Evolutionary conservation across 495 filamentous ascomycete genomes (phyloP).

Genomic region (Cercophora newfieldiana): DNA sequence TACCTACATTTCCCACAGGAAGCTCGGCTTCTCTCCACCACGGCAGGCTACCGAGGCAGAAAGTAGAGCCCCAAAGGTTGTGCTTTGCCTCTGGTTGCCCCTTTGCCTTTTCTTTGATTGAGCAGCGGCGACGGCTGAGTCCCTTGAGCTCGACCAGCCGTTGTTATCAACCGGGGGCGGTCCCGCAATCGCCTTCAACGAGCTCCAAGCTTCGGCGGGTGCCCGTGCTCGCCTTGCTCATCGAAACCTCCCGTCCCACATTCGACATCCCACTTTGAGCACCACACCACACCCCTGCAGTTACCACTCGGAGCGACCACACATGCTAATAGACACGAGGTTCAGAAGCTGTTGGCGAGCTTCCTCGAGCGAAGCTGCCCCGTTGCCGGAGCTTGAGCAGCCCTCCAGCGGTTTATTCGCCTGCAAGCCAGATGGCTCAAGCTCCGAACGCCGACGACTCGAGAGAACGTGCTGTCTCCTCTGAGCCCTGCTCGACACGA

Average conservation of each 20-base stretch:
- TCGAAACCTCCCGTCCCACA: not conserved
- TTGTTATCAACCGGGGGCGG: not conserved
- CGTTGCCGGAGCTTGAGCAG: conserved; percentile 31
- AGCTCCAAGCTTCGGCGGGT: not conserved
- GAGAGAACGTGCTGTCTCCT: conserved; percentile 58
- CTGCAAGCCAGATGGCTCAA: conserved; percentile 54
- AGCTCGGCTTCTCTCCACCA: not conserved
- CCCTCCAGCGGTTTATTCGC: conserved; percentile 23
- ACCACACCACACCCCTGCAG: conserved; percentile 6
- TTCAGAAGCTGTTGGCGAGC: conserved; percentile 38
- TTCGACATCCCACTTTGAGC: conserved; percentile 1
- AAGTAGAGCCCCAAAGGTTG: not conserved
- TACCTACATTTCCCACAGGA: not conserved
- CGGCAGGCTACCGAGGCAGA: not conserved
- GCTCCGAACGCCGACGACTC: conserved; percentile 49
- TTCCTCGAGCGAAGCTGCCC: conserved; percentile 37
- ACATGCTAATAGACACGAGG: conserved; percentile 36
- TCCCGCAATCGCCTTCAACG: not conserved
- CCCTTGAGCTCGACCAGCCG: not conserved
- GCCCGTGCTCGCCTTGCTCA: not conserved
- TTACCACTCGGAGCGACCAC: conserved; percentile 12
- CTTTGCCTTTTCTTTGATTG: not conserved
- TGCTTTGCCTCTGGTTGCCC: not conserved
- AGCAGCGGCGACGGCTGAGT: not conserved
- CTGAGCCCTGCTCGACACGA: conserved; percentile 59